Percentiles rank a stretch among this genome's conserved stretches.
Conservation (phyloP, 2,329 filamentous ascomycete species). For the Fusarium sp. region DNA sequence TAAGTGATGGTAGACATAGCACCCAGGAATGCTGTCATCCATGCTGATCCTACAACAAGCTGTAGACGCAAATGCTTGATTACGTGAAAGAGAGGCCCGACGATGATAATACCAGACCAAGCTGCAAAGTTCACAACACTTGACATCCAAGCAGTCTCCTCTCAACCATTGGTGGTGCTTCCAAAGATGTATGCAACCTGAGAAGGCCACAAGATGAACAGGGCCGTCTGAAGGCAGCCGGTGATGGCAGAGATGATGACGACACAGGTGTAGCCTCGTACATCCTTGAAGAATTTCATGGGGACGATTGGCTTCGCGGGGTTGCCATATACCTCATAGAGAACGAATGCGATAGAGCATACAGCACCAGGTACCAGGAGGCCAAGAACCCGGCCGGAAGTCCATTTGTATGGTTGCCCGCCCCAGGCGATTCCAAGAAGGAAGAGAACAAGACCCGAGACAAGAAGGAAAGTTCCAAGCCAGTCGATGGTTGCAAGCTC, state of each 20-base stretch:
- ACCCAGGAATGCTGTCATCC: not conserved
- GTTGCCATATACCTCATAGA: not conserved
- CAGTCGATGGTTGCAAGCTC: not conserved
- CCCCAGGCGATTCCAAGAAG: not conserved
- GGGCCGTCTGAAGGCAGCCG: not conserved
- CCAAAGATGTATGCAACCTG: not conserved
- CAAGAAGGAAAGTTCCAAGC: not conserved
- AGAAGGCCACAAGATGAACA: not conserved
- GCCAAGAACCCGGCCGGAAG: not conserved
- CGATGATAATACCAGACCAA: not conserved
- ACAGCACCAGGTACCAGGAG: not conserved
- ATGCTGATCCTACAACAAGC: not conserved
- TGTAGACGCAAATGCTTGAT: not conserved
- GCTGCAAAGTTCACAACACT: not conserved
- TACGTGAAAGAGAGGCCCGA: not conserved
- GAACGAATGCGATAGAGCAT: not conserved
- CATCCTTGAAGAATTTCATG: not conserved
- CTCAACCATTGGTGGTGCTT: not conserved
- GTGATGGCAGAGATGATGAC: not conserved
- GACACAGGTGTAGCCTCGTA: not conserved
- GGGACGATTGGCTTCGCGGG: not conserved
- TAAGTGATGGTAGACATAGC: not conserved
- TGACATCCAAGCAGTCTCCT: not conserved
- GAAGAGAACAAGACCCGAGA: not conserved
- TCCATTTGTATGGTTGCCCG: not conserved